Conservation (phyloP, 352 stramenopile species). For the Phytophthora uliginosa region DNA sequence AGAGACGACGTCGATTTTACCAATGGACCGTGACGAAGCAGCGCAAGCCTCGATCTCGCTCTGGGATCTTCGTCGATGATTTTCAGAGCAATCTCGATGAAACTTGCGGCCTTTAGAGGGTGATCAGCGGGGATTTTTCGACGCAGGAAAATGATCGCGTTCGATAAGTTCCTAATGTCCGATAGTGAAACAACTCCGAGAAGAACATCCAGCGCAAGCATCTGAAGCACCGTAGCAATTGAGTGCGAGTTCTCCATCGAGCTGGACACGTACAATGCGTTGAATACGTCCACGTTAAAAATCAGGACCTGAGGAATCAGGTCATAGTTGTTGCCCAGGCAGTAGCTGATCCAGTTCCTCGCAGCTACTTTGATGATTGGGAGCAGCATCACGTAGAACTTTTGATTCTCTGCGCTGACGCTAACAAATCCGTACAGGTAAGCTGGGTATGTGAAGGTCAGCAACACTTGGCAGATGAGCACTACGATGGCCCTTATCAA, state of each 20-base stretch:
- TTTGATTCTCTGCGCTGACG: conserved; percentile 21
- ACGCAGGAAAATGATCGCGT: neutral
- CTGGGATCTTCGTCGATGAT: conserved; percentile 7
- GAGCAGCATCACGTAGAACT: conserved; percentile 36
- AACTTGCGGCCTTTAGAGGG: neutral
- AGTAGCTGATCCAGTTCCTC: conserved; percentile 45
- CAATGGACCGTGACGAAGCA: conserved; percentile 1
- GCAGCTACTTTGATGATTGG: conserved; percentile 47
- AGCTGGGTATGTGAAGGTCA: conserved; percentile 45
- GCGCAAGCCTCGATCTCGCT: neutral
- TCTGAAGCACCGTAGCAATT: conserved; percentile 18
- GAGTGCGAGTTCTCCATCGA: conserved; percentile 43
- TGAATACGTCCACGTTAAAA: conserved; percentile 61
- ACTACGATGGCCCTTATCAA: conserved; percentile 31
- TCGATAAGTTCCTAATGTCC: conserved; percentile 12
- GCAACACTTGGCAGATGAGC: conserved; percentile 36
- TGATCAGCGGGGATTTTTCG: conserved; percentile 6
- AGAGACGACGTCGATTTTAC: neutral
- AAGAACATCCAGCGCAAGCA: conserved; percentile 40
- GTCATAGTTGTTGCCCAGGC: conserved; percentile 23
- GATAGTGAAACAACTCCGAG: conserved; percentile 34
- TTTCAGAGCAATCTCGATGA: conserved; percentile 13
- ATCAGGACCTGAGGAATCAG: conserved; percentile 46
- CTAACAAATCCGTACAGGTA: conserved; percentile 29
- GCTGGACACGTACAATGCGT: conserved; percentile 46